Evolutionary conservation across 1,139 yeast species (phyloP).

Genomic region (Geotrichum cucujoidarum): DNA sequence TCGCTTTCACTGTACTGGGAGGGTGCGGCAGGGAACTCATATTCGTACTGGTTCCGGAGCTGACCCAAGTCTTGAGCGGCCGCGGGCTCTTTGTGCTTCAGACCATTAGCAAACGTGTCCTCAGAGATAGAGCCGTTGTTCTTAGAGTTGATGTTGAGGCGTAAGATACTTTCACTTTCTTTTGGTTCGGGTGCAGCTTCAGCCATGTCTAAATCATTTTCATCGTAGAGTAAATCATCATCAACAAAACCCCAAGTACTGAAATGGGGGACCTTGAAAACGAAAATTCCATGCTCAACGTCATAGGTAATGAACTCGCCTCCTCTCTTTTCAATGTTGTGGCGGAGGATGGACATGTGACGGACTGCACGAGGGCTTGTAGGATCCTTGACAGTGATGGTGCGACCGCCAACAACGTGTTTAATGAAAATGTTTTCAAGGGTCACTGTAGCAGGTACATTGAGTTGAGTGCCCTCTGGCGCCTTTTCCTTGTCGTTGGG

Average conservation of each 20-base stretch:
- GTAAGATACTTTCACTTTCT: background rate
- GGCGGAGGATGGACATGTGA: conserved; percentile 43
- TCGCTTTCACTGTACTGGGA: background rate
- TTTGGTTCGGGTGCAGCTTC: background rate
- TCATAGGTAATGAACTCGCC: conserved; percentile 78
- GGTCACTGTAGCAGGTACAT: conserved; percentile 80
- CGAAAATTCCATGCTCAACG: conserved; percentile 71
- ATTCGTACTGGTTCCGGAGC: background rate
- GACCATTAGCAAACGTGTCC: conserved; percentile 6
- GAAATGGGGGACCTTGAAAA: conserved; percentile 82
- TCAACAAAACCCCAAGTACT: conserved; percentile 89
- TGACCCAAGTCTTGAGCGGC: background rate
- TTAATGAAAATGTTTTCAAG: conserved; percentile 50
- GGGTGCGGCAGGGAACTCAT: background rate
- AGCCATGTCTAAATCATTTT: conserved; percentile 17
- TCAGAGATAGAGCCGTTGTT: conserved; percentile 2
- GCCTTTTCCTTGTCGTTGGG: conserved; percentile 54
- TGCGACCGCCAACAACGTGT: conserved; percentile 22
- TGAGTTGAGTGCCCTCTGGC: conserved; percentile 65
- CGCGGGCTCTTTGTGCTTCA: background rate
- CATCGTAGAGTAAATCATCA: conserved; percentile 52
- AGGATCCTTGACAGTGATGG: conserved; percentile 39
- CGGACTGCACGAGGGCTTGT: conserved; percentile 42
- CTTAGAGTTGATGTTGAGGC: conserved; percentile 1
- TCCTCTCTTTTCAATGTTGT: conserved; percentile 51